Evolutionary conservation across 805 yeast species (phyloP).

Genomic region (Nakazawaea wyomingensis): DNA sequence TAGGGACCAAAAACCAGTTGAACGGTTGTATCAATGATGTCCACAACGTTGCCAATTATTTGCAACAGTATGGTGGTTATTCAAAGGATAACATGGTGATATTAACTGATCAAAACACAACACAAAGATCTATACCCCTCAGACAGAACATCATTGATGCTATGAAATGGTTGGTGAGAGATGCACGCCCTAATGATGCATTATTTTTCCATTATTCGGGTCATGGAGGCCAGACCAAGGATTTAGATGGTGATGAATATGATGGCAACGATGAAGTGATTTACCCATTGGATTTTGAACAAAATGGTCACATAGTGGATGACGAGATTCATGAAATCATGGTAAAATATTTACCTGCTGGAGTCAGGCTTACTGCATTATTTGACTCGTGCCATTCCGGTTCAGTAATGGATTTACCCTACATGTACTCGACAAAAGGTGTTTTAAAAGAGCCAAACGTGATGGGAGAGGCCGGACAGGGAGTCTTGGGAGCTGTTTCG

Average conservation of each 20-base stretch:
- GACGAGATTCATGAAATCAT: constrained; percentile 60
- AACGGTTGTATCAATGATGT: constrained; percentile 75
- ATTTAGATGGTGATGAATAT: constrained; percentile 67
- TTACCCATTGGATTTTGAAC: constrained; percentile 66
- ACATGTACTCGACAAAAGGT: constrained; percentile 75
- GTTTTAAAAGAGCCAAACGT: constrained; percentile 75
- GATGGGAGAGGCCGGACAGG: constrained; percentile 69
- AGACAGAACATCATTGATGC: constrained; percentile 61
- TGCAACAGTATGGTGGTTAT: constrained; percentile 38
- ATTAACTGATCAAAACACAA: constrained; percentile 45
- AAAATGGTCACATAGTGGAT: constrained; percentile 57
- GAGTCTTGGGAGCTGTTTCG: constrained; percentile 52
- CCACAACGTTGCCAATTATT: constrained; percentile 38
- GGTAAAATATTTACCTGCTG: constrained; percentile 58
- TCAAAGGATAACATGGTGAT: constrained; percentile 45
- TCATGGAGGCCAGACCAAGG: constrained; percentile 68
- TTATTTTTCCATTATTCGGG: constrained; percentile 74
- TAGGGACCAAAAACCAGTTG: constrained; percentile 50
- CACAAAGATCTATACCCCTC: constrained; percentile 48
- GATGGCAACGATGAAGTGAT: constrained; percentile 70
- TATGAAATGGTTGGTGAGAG: constrained; percentile 67
- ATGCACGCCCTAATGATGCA: constrained; percentile 69
- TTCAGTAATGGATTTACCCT: constrained; percentile 68
- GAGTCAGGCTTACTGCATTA: constrained; percentile 66
- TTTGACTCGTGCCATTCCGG: constrained; percentile 82